These are phyloP conservation scores for Hirsutella minnesotensis DNA, from an alignment of 2,329 filamentous ascomycete species.

Conservation along the genomic window DNA sequence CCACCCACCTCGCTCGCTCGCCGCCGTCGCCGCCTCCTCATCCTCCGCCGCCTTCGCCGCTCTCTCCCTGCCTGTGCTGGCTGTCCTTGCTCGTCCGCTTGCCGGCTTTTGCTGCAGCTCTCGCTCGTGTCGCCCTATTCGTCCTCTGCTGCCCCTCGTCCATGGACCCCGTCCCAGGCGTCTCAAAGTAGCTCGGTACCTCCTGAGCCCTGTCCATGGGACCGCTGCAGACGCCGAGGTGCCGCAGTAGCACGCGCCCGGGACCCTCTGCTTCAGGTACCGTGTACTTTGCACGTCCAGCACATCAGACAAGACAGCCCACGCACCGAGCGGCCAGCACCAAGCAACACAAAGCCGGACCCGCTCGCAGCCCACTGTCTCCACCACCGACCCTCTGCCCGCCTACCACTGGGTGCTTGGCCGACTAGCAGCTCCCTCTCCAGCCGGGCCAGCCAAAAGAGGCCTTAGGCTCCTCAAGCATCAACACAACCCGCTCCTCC, in stretches of 20 bases:
- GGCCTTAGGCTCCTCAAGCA: background rate
- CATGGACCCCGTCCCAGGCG: too few species aligned
- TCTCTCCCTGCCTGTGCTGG: background rate
- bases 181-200: too few species aligned
- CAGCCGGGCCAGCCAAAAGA: background rate
- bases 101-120: too few species aligned
- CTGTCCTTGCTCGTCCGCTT: background rate
- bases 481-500: background rate
- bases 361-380: slow-evolving; percentile 1
- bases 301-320: background rate
- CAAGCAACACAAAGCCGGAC: slow-evolving; percentile 1
- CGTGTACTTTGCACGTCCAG: too few species aligned
- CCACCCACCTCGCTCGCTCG: too few species aligned
- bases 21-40: background rate
- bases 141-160: background rate
- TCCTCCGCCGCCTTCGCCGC: background rate
- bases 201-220: too few species aligned
- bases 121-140: background rate
- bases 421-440: slow-evolving; percentile 3
- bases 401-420: background rate
- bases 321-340: background rate
- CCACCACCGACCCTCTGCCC: slow-evolving; percentile 1
- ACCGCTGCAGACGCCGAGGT: too few species aligned
- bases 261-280: too few species aligned
- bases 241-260: too few species aligned